Conservation (phyloP, 192 early-diverging fungal species). For the Coemansia aciculifera region DNA sequence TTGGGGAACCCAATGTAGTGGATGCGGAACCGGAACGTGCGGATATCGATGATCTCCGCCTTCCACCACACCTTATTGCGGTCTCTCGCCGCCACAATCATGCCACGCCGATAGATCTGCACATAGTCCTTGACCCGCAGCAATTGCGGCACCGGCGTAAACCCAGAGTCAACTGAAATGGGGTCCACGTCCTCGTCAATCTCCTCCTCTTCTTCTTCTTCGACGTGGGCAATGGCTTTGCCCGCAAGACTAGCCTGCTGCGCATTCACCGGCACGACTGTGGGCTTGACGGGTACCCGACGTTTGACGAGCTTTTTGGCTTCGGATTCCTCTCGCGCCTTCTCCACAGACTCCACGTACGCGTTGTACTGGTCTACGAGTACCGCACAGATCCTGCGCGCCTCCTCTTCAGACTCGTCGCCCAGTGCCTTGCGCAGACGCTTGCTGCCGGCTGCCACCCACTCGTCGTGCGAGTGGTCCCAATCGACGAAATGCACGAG, state of each 20-base stretch:
- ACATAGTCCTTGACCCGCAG: constrained; percentile 53
- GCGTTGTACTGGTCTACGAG: constrained; percentile 50
- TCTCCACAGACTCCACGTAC: constrained; percentile 34
- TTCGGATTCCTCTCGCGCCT: not conserved
- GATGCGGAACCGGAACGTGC: constrained; percentile 60
- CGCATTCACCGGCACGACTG: constrained; percentile 13
- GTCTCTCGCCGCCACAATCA: constrained; percentile 61
- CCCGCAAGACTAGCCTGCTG: constrained; percentile 14
- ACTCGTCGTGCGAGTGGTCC: constrained; percentile 52
- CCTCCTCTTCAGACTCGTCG: constrained; percentile 41
- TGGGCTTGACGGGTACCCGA: not conserved
- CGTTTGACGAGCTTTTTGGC: constrained; percentile 13
- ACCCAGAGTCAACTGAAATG: constrained; percentile 41
- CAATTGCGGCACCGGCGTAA: constrained; percentile 40
- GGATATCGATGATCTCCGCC: constrained; percentile 59
- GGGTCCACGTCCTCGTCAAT: constrained; percentile 30
- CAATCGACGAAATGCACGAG: constrained; percentile 45
- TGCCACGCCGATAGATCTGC: constrained; percentile 31
- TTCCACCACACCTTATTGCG: constrained; percentile 62
- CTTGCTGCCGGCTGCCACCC: constrained; percentile 47
- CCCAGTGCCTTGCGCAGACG: constrained; percentile 24
- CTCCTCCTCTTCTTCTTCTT: constrained; percentile 14
- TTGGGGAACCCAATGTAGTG: constrained; percentile 60
- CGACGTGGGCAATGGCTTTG: constrained; percentile 7
- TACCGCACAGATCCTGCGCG: constrained; percentile 32